A percentile compares a stretch with the other conserved stretches of the same genome.
phyloP scores from a whole-genome alignment of 768 basidiomycete genomes.

The Lentinula raphanica region DNA sequence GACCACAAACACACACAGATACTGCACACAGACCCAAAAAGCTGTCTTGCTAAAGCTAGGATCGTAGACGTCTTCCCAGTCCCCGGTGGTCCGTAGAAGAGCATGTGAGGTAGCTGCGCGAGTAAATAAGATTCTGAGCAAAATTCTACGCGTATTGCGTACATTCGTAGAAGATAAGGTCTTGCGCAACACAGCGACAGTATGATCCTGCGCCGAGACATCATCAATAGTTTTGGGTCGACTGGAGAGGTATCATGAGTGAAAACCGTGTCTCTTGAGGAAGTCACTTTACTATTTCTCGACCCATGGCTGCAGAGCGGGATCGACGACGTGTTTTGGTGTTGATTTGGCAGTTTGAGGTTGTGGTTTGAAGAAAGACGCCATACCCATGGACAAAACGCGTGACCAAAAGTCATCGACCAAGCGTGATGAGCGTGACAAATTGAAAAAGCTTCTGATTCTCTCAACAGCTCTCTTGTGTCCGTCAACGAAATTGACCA shows the following conservation, averaged over 20 bases:
- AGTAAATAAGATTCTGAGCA: constrained; percentile 9
- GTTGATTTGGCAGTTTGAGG: constrained; percentile 33
- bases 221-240: constrained; percentile 98
- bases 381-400: constrained; percentile 18
- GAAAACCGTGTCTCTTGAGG: not conserved
- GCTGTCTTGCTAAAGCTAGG: constrained; percentile 85
- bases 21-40: constrained; percentile 73
- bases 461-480: no score
- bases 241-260: constrained; percentile 34
- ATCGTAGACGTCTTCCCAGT: constrained; percentile 99
- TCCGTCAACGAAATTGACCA: constrained; percentile 25
- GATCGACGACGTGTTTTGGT: constrained; percentile 45
- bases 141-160: constrained; percentile 4
- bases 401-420: constrained; percentile 5
- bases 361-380: constrained; percentile 66
- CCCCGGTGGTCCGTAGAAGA: constrained; percentile 98
- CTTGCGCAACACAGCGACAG: constrained; percentile 85
- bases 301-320: constrained; percentile 86
- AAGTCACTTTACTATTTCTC: constrained; percentile 87
- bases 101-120: constrained; percentile 92
- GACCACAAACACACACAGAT: not conserved
- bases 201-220: constrained; percentile 95
- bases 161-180: constrained; percentile 92
- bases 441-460: no score
- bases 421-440: not conserved